Base-by-base conservation (phyloP, 164 flowering plant species). In the Vitis rupestris region DNA sequence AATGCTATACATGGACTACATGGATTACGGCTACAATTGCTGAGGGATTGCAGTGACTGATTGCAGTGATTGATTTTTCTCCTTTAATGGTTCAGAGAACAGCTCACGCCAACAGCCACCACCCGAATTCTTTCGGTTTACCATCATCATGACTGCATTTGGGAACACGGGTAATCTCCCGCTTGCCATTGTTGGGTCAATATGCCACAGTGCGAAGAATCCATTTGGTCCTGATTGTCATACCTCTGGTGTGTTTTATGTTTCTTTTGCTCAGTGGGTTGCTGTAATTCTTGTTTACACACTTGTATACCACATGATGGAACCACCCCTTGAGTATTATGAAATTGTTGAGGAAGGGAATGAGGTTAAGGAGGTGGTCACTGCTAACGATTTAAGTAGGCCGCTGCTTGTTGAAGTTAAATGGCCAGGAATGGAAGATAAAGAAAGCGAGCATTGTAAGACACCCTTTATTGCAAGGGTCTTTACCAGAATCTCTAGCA, bases 251-350 rank as follows among this genome's bases (percentile, higher is more conserved):
- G 74, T 82, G 29, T 84, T 92, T 4, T 88, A 88, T 76, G 82
- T 87, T 1, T 84, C 95, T 2, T 87, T 85, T 64, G 81, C 91
- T 12, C 95, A 88, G 44, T 88, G 95, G 93, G 88, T 83, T 15
- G 72, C 92, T 9, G 87, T 83, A 8, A 82, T 86, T 65, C 86
- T 90, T 51, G 90, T 85, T n/a, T 90, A 84, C 56, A 88, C 91
- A 2, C 81, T 88, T 59, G 90, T 90, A 56, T 90, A 88, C 65
- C 95, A 88, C 68, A 90, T 90, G 88, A 88, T 88, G 91, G 95
- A 88, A 74, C 95, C 95, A 5, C 90, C 90, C 5, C 14, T 90
- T 78, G 88, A 82, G 70, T 84, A 79, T 64, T 84, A 82, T 59
- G 90, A 85, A 51, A 59, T 80, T 55, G 81, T 79, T 31, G 79